A percentile compares a stretch with the other conserved stretches of the same genome.
Conservation (phyloP, 2,329 filamentous ascomycete species). For the Monosporascus ibericus region DNA sequence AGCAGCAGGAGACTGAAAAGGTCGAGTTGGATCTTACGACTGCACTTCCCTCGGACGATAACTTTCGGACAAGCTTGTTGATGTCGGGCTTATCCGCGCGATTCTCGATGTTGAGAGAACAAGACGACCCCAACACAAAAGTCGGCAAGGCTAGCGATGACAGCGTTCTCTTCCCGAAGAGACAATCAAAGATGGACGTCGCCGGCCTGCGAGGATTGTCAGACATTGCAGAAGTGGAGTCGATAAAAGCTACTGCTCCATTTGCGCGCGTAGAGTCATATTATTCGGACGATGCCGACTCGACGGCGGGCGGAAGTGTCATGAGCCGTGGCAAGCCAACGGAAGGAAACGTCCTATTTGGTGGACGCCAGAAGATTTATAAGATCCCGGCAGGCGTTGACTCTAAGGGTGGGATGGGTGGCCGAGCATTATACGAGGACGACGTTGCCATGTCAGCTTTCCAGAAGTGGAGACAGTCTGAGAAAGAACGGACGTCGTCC, state of each 20-base stretch:
- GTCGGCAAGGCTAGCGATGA: constrained; percentile 94
- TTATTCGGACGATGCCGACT: constrained; percentile 61
- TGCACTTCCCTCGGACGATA: constrained; percentile 74
- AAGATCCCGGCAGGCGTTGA: constrained; percentile 59
- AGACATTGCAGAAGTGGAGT: constrained; percentile 89
- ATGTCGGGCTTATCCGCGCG: constrained; percentile 93
- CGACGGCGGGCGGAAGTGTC: constrained; percentile 57
- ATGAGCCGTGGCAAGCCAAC: constrained; percentile 77
- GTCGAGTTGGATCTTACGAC: constrained; percentile 64
- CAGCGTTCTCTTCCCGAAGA: constrained; percentile 78
- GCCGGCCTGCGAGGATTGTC: constrained; percentile 53
- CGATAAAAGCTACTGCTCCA: constrained; percentile 57
- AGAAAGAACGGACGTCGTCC: constrained; percentile 43
- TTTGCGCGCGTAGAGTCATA: constrained; percentile 60
- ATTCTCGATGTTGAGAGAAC: constrained; percentile 94
- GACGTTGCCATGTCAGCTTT: constrained; percentile 81
- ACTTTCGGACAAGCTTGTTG: constrained; percentile 91
- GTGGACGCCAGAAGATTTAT: constrained; percentile 92
- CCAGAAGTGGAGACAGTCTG: constrained; percentile 63
- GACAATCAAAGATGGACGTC: constrained; percentile 74
- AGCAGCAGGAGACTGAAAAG: constrained; percentile 51
- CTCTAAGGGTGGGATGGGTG: constrained; percentile 48
- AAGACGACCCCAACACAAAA: constrained; percentile 84
- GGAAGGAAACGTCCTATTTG: constrained; percentile 90
- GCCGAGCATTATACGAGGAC: constrained; percentile 73